phyloP scores from a whole-genome alignment of 768 basidiomycete species.

The Saitozyma podzolica region DNA sequence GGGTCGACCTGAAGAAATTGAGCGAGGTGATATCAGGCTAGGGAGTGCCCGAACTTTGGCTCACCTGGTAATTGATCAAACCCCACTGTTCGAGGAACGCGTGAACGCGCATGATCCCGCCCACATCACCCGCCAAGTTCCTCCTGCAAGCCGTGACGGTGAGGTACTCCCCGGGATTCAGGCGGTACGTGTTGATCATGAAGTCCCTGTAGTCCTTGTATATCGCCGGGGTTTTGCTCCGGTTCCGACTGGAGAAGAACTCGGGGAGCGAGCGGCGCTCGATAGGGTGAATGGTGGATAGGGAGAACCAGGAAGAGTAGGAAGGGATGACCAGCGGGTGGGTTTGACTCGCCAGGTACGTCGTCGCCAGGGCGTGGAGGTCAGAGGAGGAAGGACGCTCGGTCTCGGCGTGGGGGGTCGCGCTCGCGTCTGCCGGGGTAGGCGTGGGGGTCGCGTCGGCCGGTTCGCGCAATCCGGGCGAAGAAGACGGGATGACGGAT shows the following conservation, averaged over 20 bases:
- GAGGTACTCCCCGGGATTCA: constrained; percentile 90
- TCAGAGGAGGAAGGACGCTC: constrained; percentile 64
- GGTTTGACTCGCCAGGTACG: constrained; percentile 94
- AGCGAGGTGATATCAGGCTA: neutral
- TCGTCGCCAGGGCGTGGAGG: constrained; percentile 54
- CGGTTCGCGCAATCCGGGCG: neutral
- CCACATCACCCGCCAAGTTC: constrained; percentile 96
- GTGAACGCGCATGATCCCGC: constrained; percentile 97
- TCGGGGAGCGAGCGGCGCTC: constrained; percentile 91
- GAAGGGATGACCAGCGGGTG: constrained; percentile 97
- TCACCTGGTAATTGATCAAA: constrained; percentile 94
- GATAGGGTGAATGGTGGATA: constrained; percentile 87
- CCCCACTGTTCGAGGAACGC: constrained; percentile 99
- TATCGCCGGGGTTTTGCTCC: constrained; percentile 91
- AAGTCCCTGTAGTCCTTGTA: constrained; percentile 99
- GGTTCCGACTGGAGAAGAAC: constrained; percentile 94
- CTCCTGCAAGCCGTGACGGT: constrained; percentile 95
- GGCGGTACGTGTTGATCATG: constrained; percentile 97
- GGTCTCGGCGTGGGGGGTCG: neutral
- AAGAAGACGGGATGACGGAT: neutral
- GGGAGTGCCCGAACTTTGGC: constrained; percentile 24
- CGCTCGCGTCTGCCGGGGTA: neutral
- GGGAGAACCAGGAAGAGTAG: constrained; percentile 97
- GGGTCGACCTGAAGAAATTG: constrained; percentile 78
- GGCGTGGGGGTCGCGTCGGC: neutral